Evolutionary conservation across 257 asterid species (phyloP).

Genomic region (Rubia yunnanensis): DNA sequence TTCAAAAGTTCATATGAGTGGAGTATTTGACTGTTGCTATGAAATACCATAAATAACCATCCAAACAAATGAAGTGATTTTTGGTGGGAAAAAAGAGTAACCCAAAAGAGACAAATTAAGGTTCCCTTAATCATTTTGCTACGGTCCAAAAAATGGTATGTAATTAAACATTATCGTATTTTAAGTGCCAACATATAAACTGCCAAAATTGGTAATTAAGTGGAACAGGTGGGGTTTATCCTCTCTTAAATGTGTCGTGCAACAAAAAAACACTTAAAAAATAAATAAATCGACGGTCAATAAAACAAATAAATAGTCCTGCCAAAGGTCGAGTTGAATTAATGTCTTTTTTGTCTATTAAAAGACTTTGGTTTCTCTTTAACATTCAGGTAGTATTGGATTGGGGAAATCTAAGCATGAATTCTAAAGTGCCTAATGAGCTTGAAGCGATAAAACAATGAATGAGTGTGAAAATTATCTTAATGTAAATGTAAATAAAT

Average conservation of each 20-base stretch:
- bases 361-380: background rate
- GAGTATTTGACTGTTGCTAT: background rate
- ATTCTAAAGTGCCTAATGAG: no score
- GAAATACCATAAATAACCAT: background rate
- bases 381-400: no score
- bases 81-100: background rate
- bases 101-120: no score
- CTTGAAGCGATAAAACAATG: no score
- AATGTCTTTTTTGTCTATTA: background rate
- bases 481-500: no score
- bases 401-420: no score
- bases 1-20: no score
- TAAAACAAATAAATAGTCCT: constrained; percentile 13
- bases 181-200: no score
- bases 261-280: background rate
- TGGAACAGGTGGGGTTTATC: background rate
- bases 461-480: no score
- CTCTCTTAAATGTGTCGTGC: background rate
- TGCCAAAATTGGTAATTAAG: no score
- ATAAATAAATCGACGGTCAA: background rate
- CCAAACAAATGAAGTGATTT: background rate
- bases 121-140: no score
- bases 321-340: background rate
- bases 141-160: background rate
- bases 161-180: no score